Percentiles rank a stretch among this genome's conserved stretches.
Evolutionary conservation across 148 eudicot genomes (phyloP).

Genomic region (Spergularia marina): DNA sequence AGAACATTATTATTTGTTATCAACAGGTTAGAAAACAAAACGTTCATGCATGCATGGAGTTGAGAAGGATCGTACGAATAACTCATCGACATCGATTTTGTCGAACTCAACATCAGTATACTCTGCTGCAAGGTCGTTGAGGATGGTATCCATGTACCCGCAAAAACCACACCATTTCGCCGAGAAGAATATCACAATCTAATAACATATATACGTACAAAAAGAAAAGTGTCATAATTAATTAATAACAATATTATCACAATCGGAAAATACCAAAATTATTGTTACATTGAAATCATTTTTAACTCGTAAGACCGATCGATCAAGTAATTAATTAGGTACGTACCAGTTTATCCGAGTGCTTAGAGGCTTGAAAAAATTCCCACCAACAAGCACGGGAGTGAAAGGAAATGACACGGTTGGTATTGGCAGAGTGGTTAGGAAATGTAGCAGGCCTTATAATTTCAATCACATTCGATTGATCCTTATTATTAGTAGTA

Average conservation of each 20-base stretch:
- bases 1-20: no score
- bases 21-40: no score
- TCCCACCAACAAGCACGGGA: conserved; percentile 49
- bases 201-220: neutral
- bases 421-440: neutral
- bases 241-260: no score
- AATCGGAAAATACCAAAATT: no score
- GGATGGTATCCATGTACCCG: conserved; percentile 45
- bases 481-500: neutral
- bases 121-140: conserved; percentile 54
- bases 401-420: conserved; percentile 33
- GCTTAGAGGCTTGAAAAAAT: conserved; percentile 49
- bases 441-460: neutral
- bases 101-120: conserved; percentile 64
- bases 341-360: conserved; percentile 54
- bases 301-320: no score
- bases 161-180: conserved; percentile 85
- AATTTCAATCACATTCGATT: conserved; percentile 2
- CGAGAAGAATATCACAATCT: conserved; percentile 65
- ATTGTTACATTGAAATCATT: no score
- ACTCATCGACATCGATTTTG: conserved; percentile 79
- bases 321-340: no score
- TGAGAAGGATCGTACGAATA: conserved; percentile 39
- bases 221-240: neutral
- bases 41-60: neutral